Percentiles rank a stretch among this genome's conserved stretches.
These are phyloP conservation scores for Dissoconium aciculare DNA, from an alignment of 2,329 filamentous ascomycete genomes.

Conservation along the genomic window DNA sequence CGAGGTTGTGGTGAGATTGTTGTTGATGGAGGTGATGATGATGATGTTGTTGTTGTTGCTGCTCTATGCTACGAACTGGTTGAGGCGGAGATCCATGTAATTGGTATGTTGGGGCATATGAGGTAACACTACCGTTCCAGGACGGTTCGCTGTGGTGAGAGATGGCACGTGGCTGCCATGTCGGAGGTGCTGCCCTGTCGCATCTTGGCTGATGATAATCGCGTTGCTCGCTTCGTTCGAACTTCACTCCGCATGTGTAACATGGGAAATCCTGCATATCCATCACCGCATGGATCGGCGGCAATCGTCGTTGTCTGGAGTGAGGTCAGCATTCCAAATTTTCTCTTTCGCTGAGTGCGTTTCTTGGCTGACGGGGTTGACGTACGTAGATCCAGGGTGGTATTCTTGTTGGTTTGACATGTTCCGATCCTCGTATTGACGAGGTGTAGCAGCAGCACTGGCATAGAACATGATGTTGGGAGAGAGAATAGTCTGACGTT, in stretches of 20 bases:
- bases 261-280: background rate
- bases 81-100: background rate
- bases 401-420: no score
- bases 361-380: no score
- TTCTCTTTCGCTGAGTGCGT: no score
- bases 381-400: no score
- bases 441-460: no score
- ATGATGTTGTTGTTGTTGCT: background rate
- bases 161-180: background rate
- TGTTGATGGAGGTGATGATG: background rate
- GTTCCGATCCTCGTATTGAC: no score
- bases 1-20: background rate
- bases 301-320: no score
- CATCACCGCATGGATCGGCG: background rate
- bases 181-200: background rate
- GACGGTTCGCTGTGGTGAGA: background rate
- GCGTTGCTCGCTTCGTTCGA: background rate
- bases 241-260: background rate
- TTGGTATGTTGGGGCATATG: no score
- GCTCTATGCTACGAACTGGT: background rate
- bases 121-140: background rate
- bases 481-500: no score
- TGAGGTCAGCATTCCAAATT: no score
- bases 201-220: background rate
- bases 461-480: no score